Evolutionary conservation across 495 filamentous ascomycete genomes (phyloP), one percentile per base, ranked within the genome.

Genomic region (Bacidia gigantensis): DNA sequence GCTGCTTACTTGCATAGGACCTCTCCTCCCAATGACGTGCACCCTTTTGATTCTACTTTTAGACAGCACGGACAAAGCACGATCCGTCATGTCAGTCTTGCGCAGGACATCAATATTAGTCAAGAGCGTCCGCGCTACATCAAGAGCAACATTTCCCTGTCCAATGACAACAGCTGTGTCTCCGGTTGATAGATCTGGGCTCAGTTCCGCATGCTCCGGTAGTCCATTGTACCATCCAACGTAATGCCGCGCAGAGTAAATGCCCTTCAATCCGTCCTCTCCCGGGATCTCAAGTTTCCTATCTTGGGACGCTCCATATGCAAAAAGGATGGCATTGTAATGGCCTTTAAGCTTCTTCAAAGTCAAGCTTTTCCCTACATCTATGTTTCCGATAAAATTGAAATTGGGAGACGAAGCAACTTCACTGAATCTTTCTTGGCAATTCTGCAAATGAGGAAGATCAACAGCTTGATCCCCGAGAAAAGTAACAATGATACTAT

Each of bases 201-300:
- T 71, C n/a, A 95, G 67, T 57, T 78, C 64, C 22, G 84, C 76
- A 63, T 86, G 84, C 60, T 94, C 84, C 0, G 92, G 93, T 0
- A 95, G 74, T 17, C 93, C 89, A 62, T 97, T 97, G 67, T 98
- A 98, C 92, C 92, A 98, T 14, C 90, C 92, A 3, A 98, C 93
- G 65, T 97, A 98, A 46, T 87, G 84, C 5, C 92, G 78, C 2
- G 92, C 92, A 14, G 89, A 95, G 67, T 87, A 82, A 32, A 98
- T 80, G 39, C 87, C 86, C 11, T 70, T 69, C 29, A 86, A 58
- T 12, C 64, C 65, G 10, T 81, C 69, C 60, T 98, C 92, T n/a
- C 89, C 87, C 0, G 83, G 81, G 40, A 98, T 86, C 0, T 76
- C 79, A 0, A 98, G 72, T 11, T 70, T 77, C 52, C 80, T 78